Conservation (phyloP, 1,284 basidiomycete species). For the Heterobasidion parviporum region DNA sequence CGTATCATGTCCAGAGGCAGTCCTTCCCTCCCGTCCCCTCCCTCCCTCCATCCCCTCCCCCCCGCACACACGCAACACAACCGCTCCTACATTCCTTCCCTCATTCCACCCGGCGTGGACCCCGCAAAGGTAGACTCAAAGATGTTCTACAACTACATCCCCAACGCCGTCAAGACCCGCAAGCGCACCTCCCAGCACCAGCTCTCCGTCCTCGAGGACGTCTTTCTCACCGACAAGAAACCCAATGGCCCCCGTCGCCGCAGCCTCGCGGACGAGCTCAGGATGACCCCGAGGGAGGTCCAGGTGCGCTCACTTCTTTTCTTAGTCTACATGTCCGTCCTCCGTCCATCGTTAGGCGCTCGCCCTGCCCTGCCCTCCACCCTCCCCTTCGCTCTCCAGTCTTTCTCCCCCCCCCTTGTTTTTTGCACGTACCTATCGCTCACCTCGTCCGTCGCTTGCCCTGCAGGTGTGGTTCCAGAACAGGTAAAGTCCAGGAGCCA, state of each 20-base stretch:
- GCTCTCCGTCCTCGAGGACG: constrained; percentile 77
- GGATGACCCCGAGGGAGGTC: constrained; percentile 88
- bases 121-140: constrained; percentile 55
- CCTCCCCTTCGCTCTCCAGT: constrained; percentile 9
- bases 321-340: not conserved
- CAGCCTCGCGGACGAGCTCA: constrained; percentile 71
- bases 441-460: constrained; percentile 10
- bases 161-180: constrained; percentile 86
- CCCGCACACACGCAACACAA: constrained; percentile 3
- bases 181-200: constrained; percentile 79
- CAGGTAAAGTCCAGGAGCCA: constrained; percentile 36
- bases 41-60: constrained; percentile 11
- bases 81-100: constrained; percentile 32
- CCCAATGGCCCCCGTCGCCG: constrained; percentile 79
- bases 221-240: constrained; percentile 83
- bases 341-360: not conserved
- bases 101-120: constrained; percentile 48
- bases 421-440: not conserved
- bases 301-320: constrained; percentile 52
- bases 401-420: not conserved
- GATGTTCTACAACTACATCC: constrained; percentile 77
- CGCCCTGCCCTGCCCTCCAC: not conserved
- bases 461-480: constrained; percentile 86
- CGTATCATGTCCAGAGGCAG: not conserved
- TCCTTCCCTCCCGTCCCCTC: constrained; percentile 6